Percentiles rank a stretch among this genome's conserved stretches.
These are phyloP conservation scores for Penicillium sp. DNA, from an alignment of 2,329 filamentous ascomycete species.

Conservation along the genomic window DNA sequence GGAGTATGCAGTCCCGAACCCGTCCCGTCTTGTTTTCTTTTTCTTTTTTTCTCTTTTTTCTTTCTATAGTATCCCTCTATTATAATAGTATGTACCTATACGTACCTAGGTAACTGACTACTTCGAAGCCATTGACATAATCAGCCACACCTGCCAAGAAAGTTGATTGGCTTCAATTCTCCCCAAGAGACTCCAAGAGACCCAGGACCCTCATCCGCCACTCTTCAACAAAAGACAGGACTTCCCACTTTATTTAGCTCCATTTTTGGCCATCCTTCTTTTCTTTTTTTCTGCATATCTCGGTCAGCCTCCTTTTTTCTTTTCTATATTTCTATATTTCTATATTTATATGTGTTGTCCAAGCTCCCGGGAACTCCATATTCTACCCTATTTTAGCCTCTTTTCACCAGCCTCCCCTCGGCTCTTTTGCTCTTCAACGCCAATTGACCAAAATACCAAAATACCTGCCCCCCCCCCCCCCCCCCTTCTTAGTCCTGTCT, in stretches of 20 bases:
- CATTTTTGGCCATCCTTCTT: background rate
- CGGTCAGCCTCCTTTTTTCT: too few species aligned
- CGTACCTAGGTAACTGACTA: background rate
- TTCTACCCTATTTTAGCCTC: background rate
- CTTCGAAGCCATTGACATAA: slow-evolving; percentile 2
- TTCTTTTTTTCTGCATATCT: background rate
- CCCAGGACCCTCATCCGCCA: background rate
- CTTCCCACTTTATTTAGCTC: background rate
- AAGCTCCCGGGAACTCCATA: background rate
- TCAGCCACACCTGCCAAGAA: slow-evolving; percentile 9
- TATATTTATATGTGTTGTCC: background rate
- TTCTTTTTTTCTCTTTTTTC: too few species aligned
- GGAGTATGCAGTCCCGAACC: background rate
- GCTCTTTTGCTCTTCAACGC: background rate
- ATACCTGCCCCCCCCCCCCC: too few species aligned
- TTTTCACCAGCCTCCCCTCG: background rate
- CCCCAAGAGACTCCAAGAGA: too few species aligned
- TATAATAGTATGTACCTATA: too few species aligned
- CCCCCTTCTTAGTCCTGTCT: background rate
- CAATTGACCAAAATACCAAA: background rate
- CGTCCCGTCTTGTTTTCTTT: background rate
- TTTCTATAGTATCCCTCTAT: too few species aligned
- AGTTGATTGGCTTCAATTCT: slow-evolving; percentile 1
- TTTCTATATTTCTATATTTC: background rate
- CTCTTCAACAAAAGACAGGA: background rate